phyloP scores from a whole-genome alignment of 805 yeast genomes.

The Lachancea lanzarotensis region DNA sequence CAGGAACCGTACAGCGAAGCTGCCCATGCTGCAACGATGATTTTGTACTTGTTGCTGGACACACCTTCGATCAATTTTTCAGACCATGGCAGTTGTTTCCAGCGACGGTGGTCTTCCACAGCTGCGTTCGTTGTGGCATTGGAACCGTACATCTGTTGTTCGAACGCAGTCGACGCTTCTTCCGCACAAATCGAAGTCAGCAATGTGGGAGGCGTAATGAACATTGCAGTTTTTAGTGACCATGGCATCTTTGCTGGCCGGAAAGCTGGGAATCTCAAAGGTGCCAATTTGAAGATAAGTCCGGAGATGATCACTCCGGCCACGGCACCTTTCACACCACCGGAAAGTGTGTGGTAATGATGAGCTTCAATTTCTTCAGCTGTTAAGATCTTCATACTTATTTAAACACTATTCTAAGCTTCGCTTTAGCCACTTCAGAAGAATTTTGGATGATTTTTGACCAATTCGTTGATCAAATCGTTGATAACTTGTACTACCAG shows the following conservation, averaged over 20 bases:
- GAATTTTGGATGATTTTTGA: no score
- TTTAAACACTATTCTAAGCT: background rate
- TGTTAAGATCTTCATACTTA: slow-evolving; percentile 56
- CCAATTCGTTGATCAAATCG: no score
- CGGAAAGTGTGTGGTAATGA: slow-evolving; percentile 47
- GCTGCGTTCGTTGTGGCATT: slow-evolving; percentile 34
- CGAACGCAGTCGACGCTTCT: slow-evolving; percentile 61
- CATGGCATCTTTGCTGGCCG: slow-evolving; percentile 40
- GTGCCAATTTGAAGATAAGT: slow-evolving; percentile 47
- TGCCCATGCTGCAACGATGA: slow-evolving; percentile 72
- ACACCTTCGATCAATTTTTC: slow-evolving; percentile 47
- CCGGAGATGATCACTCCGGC: slow-evolving; percentile 53
- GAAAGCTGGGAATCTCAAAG: slow-evolving; percentile 41
- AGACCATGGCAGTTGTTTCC: slow-evolving; percentile 42
- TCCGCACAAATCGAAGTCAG: slow-evolving; percentile 62
- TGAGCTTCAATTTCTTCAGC: slow-evolving; percentile 65
- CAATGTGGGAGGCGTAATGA: slow-evolving; percentile 61
- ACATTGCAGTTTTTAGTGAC: slow-evolving; percentile 57
- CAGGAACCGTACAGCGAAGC: slow-evolving; percentile 76
- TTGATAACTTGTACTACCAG: no score
- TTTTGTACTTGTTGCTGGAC: slow-evolving; percentile 53
- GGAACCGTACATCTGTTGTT: slow-evolving; percentile 51
- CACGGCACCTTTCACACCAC: slow-evolving; percentile 55
- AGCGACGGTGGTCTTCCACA: slow-evolving; percentile 43
- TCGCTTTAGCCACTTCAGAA: no score